Percentiles rank a stretch among this genome's conserved stretches.
Conservation (phyloP, 805 yeast genomes). For the Schwanniomyces pseudopolymorphus region DNA sequence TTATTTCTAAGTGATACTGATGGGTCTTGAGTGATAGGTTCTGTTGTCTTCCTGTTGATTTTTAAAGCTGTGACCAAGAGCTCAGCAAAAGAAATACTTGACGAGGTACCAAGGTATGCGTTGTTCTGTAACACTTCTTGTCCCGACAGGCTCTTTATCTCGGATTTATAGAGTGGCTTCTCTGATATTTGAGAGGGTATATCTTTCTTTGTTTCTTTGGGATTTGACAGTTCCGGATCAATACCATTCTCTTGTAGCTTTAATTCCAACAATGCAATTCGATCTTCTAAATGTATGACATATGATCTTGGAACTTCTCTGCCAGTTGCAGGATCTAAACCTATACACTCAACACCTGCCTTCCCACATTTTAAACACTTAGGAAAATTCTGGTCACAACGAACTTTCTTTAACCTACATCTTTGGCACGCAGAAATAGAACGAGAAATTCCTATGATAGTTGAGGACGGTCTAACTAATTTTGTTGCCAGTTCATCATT, state of each 20-base stretch:
- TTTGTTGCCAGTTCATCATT: background rate
- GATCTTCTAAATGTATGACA: conserved; percentile 67
- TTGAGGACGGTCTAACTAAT: conserved; percentile 3
- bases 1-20: conserved; percentile 21
- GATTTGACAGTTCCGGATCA: background rate
- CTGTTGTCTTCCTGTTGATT: conserved; percentile 30
- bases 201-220: background rate
- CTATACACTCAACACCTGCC: conserved; percentile 73
- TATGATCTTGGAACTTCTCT: conserved; percentile 82
- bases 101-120: conserved; percentile 4
- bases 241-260: conserved; percentile 46
- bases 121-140: background rate
- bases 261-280: conserved; percentile 55
- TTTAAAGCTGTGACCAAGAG: conserved; percentile 77
- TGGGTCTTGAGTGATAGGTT: conserved; percentile 21
- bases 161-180: background rate
- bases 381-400: conserved; percentile 70
- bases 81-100: conserved; percentile 67
- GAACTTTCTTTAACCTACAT: conserved; percentile 67
- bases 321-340: conserved; percentile 86
- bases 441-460: conserved; percentile 48
- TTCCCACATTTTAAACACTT: conserved; percentile 61
- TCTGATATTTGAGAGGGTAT: background rate
- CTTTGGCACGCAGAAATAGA: conserved; percentile 84
- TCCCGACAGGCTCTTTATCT: background rate